These are phyloP conservation scores for Arthrobotrys sinensis DNA, from an alignment of 2,329 filamentous ascomycete genomes.

Conservation along the genomic window DNA sequence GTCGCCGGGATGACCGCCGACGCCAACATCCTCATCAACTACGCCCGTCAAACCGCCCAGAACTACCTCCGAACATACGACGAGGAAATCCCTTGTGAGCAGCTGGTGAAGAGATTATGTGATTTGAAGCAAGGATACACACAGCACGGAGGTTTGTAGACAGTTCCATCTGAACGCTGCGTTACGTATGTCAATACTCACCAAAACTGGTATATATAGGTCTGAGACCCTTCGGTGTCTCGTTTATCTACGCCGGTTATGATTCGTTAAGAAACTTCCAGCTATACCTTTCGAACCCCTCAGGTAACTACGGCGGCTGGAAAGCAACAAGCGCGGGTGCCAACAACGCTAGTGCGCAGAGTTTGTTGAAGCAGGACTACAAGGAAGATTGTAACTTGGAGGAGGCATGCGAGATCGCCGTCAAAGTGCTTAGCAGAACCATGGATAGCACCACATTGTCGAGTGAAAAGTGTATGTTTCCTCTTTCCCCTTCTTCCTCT, in stretches of 20 bases:
- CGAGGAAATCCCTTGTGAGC: constrained; percentile 99
- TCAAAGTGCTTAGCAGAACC: constrained; percentile 99
- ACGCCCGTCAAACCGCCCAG: constrained; percentile 96
- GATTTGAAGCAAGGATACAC: constrained; percentile 99
- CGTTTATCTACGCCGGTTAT: constrained; percentile 99
- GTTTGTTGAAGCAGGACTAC: constrained; percentile 98
- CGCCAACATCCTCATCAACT: constrained; percentile 99
- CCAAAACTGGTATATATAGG: constrained; percentile 66
- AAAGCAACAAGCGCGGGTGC: constrained; percentile 98
- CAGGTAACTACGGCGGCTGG: constrained; percentile 99
- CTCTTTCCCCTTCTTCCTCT: background rate
- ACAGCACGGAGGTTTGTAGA: constrained; percentile 81
- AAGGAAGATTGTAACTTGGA: constrained; percentile 97
- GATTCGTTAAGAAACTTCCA: constrained; percentile 97
- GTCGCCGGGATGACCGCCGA: constrained; percentile 99
- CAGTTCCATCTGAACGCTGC: too few relatives aligned
- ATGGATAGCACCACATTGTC: constrained; percentile 99
- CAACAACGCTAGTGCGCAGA: constrained; percentile 98
- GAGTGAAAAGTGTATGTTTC: constrained; percentile 93
- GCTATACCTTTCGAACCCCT: constrained; percentile 98
- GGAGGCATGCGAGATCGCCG: constrained; percentile 96
- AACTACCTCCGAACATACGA: constrained; percentile 99
- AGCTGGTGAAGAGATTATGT: constrained; percentile 95
- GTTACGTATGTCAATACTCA: background rate
- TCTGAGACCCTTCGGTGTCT: constrained; percentile 96